Evolutionary conservation across 331 rosid species (phyloP).

Genomic region (Acacia pycnantha): DNA sequence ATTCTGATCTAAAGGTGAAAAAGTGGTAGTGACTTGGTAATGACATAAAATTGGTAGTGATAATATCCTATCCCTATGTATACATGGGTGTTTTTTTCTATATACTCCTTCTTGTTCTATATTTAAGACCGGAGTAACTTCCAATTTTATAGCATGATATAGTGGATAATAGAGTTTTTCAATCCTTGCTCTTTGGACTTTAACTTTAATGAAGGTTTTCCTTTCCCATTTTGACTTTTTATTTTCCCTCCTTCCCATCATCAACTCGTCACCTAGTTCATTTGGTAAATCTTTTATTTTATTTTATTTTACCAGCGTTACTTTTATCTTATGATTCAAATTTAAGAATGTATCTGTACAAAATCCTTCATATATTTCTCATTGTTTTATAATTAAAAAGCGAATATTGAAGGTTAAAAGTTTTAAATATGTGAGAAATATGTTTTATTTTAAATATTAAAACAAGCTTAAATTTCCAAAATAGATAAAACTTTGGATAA

Average conservation of each 20-base stretch:
- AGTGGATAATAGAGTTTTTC: conserved; percentile 27
- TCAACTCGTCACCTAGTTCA: not conserved
- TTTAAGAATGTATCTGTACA: not conserved
- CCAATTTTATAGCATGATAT: too few species aligned
- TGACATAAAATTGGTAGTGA: too few species aligned
- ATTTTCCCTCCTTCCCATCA: not conserved
- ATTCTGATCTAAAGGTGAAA: too few species aligned
- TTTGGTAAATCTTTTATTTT: not conserved
- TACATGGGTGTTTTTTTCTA: too few species aligned
- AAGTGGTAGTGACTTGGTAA: too few species aligned
- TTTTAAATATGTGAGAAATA: not conserved
- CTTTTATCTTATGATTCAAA: not conserved
- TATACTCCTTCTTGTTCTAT: too few species aligned
- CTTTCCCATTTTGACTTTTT: not conserved
- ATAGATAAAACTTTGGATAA: not conserved
- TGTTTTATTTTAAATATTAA: not conserved
- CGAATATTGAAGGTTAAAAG: not conserved
- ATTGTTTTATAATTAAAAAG: not conserved
- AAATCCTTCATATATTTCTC: not conserved
- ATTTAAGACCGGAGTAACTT: too few species aligned
- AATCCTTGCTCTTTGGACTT: not conserved
- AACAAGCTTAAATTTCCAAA: not conserved
- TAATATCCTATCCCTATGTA: too few species aligned
- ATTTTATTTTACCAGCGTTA: not conserved
- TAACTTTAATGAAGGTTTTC: not conserved